These are phyloP conservation scores for Talaromyces adpressus DNA, from an alignment of 495 filamentous ascomycete genomes.

Conservation along the genomic window DNA sequence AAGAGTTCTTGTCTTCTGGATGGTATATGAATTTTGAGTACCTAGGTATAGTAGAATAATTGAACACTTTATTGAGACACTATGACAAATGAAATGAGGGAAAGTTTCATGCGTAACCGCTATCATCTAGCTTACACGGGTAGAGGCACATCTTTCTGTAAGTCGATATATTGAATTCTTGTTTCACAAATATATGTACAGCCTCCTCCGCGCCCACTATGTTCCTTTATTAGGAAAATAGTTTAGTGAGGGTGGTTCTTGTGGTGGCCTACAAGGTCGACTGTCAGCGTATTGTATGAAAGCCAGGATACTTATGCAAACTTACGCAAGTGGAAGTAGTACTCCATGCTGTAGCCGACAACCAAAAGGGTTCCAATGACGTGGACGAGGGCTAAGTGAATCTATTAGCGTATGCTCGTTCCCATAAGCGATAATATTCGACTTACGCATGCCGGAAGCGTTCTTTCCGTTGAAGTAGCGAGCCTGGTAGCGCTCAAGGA, in stretches of 20 bases:
- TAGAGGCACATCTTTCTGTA: slow-evolving; percentile 1
- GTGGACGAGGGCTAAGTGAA: slow-evolving; percentile 68
- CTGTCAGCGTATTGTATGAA: slow-evolving; percentile 19
- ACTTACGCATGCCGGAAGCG: slow-evolving; percentile 78
- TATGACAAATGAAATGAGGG: slow-evolving; percentile 6
- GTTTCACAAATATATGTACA: slow-evolving; percentile 10
- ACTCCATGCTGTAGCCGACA: slow-evolving; percentile 89
- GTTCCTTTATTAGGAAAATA: slow-evolving; percentile 16
- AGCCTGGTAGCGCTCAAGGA: slow-evolving; percentile 81
- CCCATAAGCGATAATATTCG: neutral
- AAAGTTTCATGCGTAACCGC: neutral
- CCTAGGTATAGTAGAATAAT: neutral
- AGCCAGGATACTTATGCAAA: slow-evolving; percentile 13
- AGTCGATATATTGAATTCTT: slow-evolving; percentile 1
- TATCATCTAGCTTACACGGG: slow-evolving; percentile 4
- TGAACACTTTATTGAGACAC: slow-evolving; percentile 1
- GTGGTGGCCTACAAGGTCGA: slow-evolving; percentile 67
- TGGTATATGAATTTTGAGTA: neutral
- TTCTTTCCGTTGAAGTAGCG: slow-evolving; percentile 89
- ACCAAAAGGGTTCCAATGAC: slow-evolving; percentile 66
- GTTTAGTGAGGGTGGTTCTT: slow-evolving; percentile 97
- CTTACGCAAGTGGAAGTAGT: slow-evolving; percentile 99
- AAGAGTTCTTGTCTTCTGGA: neutral
- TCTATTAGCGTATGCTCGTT: neutral
- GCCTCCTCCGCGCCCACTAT: neutral